phyloP scores from a whole-genome alignment of 441 rosid genomes.

The Pelargonium myrrhifolium region DNA sequence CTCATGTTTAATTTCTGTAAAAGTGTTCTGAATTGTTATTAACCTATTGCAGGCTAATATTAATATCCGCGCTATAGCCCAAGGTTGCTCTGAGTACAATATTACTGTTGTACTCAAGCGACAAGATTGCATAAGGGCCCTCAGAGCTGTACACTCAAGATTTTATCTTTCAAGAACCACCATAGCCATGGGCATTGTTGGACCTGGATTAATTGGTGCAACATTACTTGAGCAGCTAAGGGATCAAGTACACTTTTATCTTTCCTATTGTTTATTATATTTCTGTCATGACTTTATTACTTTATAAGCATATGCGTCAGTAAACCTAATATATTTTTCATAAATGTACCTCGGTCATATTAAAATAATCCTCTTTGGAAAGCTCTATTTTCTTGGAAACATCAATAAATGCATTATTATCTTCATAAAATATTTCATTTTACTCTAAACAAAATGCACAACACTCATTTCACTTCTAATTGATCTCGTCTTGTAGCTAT shows the following conservation, averaged over 20 bases:
- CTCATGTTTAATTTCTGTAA: not conserved
- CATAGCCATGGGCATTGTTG: slow-evolving; percentile 83
- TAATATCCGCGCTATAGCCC: slow-evolving; percentile 85
- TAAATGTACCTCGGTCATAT: no score
- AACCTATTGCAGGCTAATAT: slow-evolving; percentile 60
- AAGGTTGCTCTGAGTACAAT: slow-evolving; percentile 94
- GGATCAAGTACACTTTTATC: slow-evolving; percentile 51
- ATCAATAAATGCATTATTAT: no score
- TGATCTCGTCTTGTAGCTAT: no score
- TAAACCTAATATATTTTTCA: no score
- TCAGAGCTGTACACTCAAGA: slow-evolving; percentile 90
- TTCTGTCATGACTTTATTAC: no score
- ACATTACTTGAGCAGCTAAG: slow-evolving; percentile 83
- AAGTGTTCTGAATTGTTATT: not conserved
- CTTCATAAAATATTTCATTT: no score
- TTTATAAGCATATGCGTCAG: no score
- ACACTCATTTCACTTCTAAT: no score
- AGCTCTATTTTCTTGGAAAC: no score
- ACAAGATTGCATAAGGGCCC: slow-evolving; percentile 81
- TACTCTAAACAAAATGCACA: no score
- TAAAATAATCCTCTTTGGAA: no score
- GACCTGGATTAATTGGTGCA: slow-evolving; percentile 86
- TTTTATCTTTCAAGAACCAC: slow-evolving; percentile 84
- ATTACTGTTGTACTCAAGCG: slow-evolving; percentile 72
- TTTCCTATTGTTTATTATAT: no score